These are phyloP conservation scores for Erythrophleum fordii DNA, from an alignment of 306 rosid genomes.

Conservation along the genomic window DNA sequence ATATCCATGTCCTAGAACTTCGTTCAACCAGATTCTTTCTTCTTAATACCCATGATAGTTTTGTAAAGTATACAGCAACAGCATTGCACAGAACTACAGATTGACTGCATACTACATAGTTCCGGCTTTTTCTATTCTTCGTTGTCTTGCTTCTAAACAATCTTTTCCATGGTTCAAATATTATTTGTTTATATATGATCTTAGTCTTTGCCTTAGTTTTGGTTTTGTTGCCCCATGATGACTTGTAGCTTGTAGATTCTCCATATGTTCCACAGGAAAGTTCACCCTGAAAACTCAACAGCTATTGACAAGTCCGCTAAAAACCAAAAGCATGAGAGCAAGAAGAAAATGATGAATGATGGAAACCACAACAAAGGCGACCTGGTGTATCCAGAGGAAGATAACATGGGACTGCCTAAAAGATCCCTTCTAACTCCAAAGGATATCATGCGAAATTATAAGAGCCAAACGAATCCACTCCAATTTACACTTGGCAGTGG, in stretches of 20 bases:
- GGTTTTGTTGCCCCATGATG: not conserved
- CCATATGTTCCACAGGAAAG: conserved; percentile 83
- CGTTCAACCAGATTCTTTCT: not conserved
- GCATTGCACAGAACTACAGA: not conserved
- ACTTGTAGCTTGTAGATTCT: conserved; percentile 68
- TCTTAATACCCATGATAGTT: not conserved
- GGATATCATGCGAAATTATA: conserved; percentile 51
- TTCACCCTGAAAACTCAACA: conserved; percentile 73
- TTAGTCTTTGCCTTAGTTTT: not conserved
- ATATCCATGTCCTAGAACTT: not conserved
- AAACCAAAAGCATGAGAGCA: conserved; percentile 55
- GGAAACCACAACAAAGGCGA: conserved; percentile 51
- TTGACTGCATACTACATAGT: not conserved
- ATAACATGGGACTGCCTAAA: conserved; percentile 52
- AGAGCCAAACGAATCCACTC: conserved; percentile 58
- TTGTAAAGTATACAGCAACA: not conserved
- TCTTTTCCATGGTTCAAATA: not conserved
- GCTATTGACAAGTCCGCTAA: conserved; percentile 47
- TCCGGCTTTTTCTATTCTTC: not conserved
- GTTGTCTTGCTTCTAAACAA: not conserved
- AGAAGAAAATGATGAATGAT: conserved; percentile 53
- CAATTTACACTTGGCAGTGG: conserved; percentile 52
- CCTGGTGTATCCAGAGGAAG: conserved; percentile 56
- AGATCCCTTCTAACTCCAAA: conserved; percentile 44
- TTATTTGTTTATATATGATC: not conserved